Evolutionary conservation across 768 basidiomycete genomes (phyloP).

Genomic region (Basidioascus undulatus): DNA sequence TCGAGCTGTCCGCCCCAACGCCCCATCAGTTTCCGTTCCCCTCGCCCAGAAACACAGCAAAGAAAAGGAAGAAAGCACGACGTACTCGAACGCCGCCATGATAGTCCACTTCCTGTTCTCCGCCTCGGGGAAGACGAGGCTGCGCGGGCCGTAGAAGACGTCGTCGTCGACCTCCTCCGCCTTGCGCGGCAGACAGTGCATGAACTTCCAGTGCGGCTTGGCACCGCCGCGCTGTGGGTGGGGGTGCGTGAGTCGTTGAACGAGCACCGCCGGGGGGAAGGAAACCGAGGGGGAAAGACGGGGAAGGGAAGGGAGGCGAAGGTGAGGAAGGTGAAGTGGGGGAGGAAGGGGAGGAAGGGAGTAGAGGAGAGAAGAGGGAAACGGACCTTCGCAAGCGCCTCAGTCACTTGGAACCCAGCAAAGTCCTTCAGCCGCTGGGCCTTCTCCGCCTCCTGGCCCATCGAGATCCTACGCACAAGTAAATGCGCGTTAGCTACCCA

Average conservation of each 20-base stretch:
- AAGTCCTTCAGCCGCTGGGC: slow-evolving; percentile 66
- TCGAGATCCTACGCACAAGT: slow-evolving; percentile 51
- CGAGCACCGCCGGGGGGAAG: background rate
- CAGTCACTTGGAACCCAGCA: slow-evolving; percentile 80
- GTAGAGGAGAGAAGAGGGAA: no score
- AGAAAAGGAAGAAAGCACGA: slow-evolving; percentile 9
- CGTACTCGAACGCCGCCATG: slow-evolving; percentile 74
- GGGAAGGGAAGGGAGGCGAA: no score
- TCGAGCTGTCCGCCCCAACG: background rate
- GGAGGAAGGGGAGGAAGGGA: no score
- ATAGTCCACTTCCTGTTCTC: slow-evolving; percentile 97
- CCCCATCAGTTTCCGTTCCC: background rate
- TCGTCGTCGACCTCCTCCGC: slow-evolving; percentile 84
- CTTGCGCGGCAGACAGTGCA: slow-evolving; percentile 90
- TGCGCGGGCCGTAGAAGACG: slow-evolving; percentile 82
- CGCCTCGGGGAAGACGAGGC: slow-evolving; percentile 75
- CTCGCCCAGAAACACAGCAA: background rate
- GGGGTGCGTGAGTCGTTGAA: no score
- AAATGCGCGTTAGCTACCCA: background rate
- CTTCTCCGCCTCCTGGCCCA: slow-evolving; percentile 95
- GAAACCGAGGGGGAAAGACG: no score
- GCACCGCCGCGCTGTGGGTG: slow-evolving; percentile 14
- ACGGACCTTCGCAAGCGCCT: slow-evolving; percentile 60
- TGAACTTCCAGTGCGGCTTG: slow-evolving; percentile 28
- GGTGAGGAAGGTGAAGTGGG: no score